These are phyloP conservation scores for Fusarium aywerte DNA, from an alignment of 2,329 filamentous ascomycete species.

Conservation along the genomic window DNA sequence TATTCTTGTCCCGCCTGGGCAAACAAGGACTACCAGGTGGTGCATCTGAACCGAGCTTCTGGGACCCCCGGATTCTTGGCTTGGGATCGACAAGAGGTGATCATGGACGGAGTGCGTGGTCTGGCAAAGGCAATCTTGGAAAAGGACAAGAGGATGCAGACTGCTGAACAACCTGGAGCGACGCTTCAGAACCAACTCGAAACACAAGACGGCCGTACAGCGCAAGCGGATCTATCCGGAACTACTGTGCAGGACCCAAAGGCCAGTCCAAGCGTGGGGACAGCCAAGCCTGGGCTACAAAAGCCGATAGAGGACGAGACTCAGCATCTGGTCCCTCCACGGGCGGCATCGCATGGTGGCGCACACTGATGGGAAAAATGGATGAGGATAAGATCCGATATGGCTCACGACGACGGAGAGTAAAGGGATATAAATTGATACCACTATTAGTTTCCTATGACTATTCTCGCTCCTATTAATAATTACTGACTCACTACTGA, in stretches of 20 bases:
- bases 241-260: conserved; percentile 42
- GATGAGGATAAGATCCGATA: not conserved
- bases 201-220: conserved; percentile 30
- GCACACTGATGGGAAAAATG: conserved; percentile 3
- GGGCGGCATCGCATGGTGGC: conserved; percentile 9
- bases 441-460: conserved; percentile 4
- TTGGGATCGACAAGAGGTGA: conserved; percentile 61
- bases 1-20: conserved; percentile 64
- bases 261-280: conserved; percentile 9
- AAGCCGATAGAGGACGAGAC: conserved; percentile 20
- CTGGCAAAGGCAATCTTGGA: conserved; percentile 55
- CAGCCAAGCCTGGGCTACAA: conserved; percentile 17
- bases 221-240: conserved; percentile 45
- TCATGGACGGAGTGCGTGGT: conserved; percentile 55
- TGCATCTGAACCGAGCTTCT: conserved; percentile 53
- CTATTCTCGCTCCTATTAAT: conserved; percentile 12
- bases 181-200: conserved; percentile 52
- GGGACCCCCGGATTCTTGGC: conserved; percentile 59
- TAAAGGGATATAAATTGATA: conserved; percentile 24
- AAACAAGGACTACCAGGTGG: conserved; percentile 55
- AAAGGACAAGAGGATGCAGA: conserved; percentile 53
- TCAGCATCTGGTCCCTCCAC: conserved; percentile 26
- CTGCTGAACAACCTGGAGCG: conserved; percentile 39
- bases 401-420: not conserved
- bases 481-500: not conserved